These are phyloP conservation scores for Talaromyces sp. DNA, from an alignment of 2,329 filamentous ascomycete genomes.

Conservation along the genomic window DNA sequence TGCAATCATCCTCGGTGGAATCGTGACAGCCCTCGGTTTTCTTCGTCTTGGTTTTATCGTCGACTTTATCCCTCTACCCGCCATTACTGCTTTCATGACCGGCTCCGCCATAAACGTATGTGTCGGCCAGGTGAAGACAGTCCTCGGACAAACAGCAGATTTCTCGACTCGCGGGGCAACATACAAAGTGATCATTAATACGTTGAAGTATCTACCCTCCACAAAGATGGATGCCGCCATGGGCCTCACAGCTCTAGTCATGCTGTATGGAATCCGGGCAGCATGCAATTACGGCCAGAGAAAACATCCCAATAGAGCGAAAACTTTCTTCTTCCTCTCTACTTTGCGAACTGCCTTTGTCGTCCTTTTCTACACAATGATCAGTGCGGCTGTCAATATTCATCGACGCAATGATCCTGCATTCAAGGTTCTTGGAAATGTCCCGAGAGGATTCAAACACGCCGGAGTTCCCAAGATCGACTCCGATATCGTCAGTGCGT, in stretches of 20 bases:
- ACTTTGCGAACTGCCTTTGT: conserved; percentile 90
- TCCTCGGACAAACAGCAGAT: conserved; percentile 71
- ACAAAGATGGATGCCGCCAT: conserved; percentile 78
- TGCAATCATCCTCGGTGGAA: conserved; percentile 73
- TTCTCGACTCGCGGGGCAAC: conserved; percentile 77
- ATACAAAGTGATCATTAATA: conserved; percentile 82
- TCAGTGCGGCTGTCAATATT: conserved; percentile 83
- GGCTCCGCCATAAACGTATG: conserved; percentile 90
- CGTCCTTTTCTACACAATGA: conserved; percentile 87
- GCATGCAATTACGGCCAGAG: conserved; percentile 67
- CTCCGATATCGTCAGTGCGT: conserved; percentile 65
- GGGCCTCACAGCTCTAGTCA: conserved; percentile 76
- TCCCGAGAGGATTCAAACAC: conserved; percentile 85
- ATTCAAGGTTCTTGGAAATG: conserved; percentile 73
- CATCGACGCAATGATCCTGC: conserved; percentile 63
- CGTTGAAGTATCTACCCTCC: conserved; percentile 68
- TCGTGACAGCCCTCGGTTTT: conserved; percentile 78
- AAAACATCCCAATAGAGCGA: conserved; percentile 69
- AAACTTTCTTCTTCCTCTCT: conserved; percentile 81
- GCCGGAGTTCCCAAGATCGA: conserved; percentile 73
- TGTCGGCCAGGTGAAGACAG: conserved; percentile 75
- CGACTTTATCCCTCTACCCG: conserved; percentile 86
- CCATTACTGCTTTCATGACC: conserved; percentile 95
- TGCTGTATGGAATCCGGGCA: conserved; percentile 76
- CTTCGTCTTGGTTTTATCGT: conserved; percentile 85